phyloP scores from a whole-genome alignment of 2,329 filamentous ascomycete species.

The Fusarium irregulare region DNA sequence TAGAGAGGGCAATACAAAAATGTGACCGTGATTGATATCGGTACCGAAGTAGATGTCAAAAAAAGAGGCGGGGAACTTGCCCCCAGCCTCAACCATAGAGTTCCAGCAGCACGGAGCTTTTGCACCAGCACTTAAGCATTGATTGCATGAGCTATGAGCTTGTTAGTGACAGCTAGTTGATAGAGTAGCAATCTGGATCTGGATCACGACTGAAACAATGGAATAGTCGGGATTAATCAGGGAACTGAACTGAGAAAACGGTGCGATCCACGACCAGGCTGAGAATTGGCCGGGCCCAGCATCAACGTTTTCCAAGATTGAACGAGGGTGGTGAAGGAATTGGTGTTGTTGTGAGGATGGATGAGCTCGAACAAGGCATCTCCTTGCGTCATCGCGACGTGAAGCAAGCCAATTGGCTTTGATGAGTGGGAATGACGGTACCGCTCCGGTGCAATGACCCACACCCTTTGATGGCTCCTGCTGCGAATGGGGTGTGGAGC shows the following conservation, averaged over 20 bases:
- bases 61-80: constrained; percentile 16
- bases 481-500: constrained; percentile 37
- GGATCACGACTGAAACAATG: constrained; percentile 16
- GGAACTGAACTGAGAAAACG: constrained; percentile 21
- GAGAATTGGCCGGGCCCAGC: not conserved
- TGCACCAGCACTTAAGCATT: constrained; percentile 16
- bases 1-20: constrained; percentile 6
- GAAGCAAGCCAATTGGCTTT: constrained; percentile 36
- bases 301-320: constrained; percentile 14
- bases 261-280: constrained; percentile 1
- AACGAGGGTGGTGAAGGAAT: constrained; percentile 25
- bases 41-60: not conserved
- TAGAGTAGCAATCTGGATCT: constrained; percentile 2
- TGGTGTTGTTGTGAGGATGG: constrained; percentile 21
- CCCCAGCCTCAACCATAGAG: constrained; percentile 14
- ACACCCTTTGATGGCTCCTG: constrained; percentile 27
- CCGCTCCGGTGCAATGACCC: constrained; percentile 23
- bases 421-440: constrained; percentile 41
- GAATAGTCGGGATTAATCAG: constrained; percentile 18
- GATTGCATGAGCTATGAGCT: constrained; percentile 5
- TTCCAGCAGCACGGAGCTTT: constrained; percentile 29
- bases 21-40: constrained; percentile 17
- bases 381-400: constrained; percentile 45
- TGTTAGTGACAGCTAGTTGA: constrained; percentile 4
- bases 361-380: constrained; percentile 30